Percentiles rank a stretch among this genome's conserved stretches.
phyloP scores from a whole-genome alignment of 306 rosid genomes.

The Prunus persica region DNA sequence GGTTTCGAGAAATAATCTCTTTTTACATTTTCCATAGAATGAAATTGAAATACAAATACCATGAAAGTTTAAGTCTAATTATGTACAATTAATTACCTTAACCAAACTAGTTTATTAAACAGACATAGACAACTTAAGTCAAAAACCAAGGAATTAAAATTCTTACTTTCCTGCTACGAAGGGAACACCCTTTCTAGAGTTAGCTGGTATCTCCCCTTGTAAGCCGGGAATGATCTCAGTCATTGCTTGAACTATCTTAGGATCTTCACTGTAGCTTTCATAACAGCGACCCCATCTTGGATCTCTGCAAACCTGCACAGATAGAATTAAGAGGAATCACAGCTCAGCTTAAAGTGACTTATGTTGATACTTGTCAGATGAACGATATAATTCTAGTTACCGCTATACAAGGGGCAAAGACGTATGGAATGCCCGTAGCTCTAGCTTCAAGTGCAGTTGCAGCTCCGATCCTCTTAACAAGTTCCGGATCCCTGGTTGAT shows the following conservation, averaged over 20 bases:
- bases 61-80: no score
- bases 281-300: conserved; percentile 49
- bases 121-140: background rate
- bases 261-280: conserved; percentile 42
- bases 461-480: conserved; percentile 35
- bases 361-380: background rate
- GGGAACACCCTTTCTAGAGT: conserved; percentile 31
- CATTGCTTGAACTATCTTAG: conserved; percentile 31
- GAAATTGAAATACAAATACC: no score
- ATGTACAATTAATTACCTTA: no score
- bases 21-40: no score
- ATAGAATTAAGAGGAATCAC: background rate
- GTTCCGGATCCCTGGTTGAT: conserved; percentile 29
- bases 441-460: conserved; percentile 40
- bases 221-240: conserved; percentile 33
- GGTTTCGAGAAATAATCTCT: no score
- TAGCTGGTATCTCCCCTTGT: conserved; percentile 40
- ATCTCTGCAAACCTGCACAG: conserved; percentile 37
- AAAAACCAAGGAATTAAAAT: background rate
- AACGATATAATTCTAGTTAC: conserved; percentile 5
- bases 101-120: background rate
- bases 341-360: background rate
- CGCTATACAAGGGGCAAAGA: conserved; percentile 40
- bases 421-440: conserved; percentile 42
- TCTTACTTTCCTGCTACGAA: conserved; percentile 38